Evolutionary conservation across 2,329 filamentous ascomycete genomes (phyloP), one percentile per base, ranked within the genome.

Genomic region (Aspergillus costaricaensis): DNA sequence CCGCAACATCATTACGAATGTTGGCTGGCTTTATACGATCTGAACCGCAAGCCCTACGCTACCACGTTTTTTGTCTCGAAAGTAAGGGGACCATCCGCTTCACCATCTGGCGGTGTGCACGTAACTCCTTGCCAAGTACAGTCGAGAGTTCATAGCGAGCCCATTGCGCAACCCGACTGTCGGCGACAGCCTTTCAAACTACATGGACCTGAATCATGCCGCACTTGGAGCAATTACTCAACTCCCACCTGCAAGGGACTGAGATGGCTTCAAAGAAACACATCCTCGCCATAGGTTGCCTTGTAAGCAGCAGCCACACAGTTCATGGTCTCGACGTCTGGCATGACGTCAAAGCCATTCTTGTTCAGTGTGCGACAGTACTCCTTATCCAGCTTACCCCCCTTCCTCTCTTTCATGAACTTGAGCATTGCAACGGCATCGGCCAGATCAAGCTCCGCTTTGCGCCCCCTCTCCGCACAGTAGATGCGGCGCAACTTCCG

Each of bases 401-500:
- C 50, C 19, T 70, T 66, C 14, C 59, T 60, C 5, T 60, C 62
- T 27, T 65, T 67, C 55, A 73, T 23, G 47, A 69, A 60, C 55
- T 64, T 70, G 57, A 75, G 52, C 58, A 76, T 56, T 6, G 71
- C 70, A 19, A 75, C 23, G 6, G 67, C 70, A 55, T 76, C 72
- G n/a, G 55, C 60, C 47, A 73, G 61, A 62, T 75, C 73, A 7
- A 65, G 58, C 9, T 63, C 65, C 4, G 63, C 60, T 54, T 74
- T 74, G 2, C 67, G 57, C 4, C 63, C 65, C 9, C 65, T 61
- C 4, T 62, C 49, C 7, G 56, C 64, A 21, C 62, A 58, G 53
- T 73, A 65, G 30, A 76, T 72, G 17, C 74, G 61, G 44, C 73
- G 62, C 43, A 76, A 30, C 47, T 76, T 76, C 5, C 71, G 64